phyloP scores from a whole-genome alignment of 73 alveolate species.

The Paramecium primaurelia region DNA sequence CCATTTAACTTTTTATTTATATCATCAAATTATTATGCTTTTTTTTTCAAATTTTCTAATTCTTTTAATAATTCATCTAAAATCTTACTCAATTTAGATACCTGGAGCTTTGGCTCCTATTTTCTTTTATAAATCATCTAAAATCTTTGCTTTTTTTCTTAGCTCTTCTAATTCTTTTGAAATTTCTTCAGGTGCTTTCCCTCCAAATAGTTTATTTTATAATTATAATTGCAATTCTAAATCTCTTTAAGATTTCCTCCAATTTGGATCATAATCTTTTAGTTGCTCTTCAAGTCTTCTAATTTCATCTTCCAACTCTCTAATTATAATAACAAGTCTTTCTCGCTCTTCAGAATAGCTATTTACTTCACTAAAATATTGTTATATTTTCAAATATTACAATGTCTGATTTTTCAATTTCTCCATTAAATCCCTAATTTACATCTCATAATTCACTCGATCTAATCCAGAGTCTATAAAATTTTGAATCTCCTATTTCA shows the following conservation, averaged over 20 bases:
- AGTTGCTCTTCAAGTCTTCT: not conserved
- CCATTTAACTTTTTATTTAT: not conserved
- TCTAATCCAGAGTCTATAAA: conserved; percentile 17
- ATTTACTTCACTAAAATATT: not conserved
- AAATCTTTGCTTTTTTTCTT: not conserved
- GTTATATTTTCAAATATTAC: not conserved
- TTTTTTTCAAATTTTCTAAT: conserved; percentile 16
- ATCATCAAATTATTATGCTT: conserved; percentile 30
- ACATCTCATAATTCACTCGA: conserved; percentile 31
- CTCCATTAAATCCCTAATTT: conserved; percentile 42
- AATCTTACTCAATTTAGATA: not conserved
- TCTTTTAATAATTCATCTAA: conserved; percentile 21
- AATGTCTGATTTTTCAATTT: not conserved
- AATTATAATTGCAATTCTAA: not conserved
- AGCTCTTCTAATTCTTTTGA: conserved; percentile 1
- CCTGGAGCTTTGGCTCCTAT: not conserved
- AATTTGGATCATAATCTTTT: conserved; percentile 45
- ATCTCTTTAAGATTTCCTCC: conserved; percentile 24
- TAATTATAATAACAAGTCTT: not conserved
- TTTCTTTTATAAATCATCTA: not conserved
- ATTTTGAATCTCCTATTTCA: not conserved
- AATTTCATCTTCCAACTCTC: not conserved
- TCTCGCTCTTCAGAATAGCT: not conserved
- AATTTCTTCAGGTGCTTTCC: not conserved
- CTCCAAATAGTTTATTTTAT: not conserved